A percentile compares a stretch with the other conserved stretches of the same genome.
These are phyloP conservation scores for Coniochaeta prunicola DNA, from an alignment of 2,329 filamentous ascomycete genomes.

Conservation along the genomic window DNA sequence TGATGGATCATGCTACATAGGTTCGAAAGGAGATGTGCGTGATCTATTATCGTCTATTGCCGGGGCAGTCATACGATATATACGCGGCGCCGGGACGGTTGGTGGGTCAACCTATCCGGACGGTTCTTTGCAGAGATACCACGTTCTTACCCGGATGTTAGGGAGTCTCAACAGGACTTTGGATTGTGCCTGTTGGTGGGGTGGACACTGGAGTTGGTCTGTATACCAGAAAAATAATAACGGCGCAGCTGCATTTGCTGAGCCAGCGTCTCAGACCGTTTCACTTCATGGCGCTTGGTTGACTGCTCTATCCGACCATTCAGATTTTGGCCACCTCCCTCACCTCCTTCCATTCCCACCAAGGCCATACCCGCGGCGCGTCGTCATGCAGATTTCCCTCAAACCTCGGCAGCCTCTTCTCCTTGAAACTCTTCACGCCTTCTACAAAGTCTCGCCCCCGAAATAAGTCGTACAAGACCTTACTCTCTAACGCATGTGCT, in stretches of 20 bases:
- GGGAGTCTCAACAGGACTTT: background rate
- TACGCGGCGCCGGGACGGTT: background rate
- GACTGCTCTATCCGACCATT: background rate
- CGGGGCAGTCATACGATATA: background rate
- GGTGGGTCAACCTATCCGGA: background rate
- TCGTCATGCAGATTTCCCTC: constrained; percentile 52
- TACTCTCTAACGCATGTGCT: constrained; percentile 63
- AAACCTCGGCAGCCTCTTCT: constrained; percentile 60
- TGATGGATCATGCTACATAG: background rate
- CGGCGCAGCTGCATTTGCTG: background rate
- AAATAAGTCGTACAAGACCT: constrained; percentile 55
- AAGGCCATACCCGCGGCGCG: constrained; percentile 54
- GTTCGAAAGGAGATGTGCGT: background rate
- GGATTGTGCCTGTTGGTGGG: background rate
- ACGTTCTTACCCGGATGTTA: background rate
- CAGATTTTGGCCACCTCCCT: background rate
- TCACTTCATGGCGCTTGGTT: background rate
- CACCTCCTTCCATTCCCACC: constrained; percentile 48
- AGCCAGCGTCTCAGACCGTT: background rate
- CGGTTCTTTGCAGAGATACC: background rate
- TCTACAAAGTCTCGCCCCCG: constrained; percentile 53
- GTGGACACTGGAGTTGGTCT: background rate
- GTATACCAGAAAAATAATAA: background rate
- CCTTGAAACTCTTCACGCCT: constrained; percentile 60
- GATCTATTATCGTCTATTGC: background rate